Percentiles rank a stretch among this genome's conserved stretches.
These are phyloP conservation scores for Podaxis mareebaensis DNA, from an alignment of 768 basidiomycete species.

Conservation along the genomic window DNA sequence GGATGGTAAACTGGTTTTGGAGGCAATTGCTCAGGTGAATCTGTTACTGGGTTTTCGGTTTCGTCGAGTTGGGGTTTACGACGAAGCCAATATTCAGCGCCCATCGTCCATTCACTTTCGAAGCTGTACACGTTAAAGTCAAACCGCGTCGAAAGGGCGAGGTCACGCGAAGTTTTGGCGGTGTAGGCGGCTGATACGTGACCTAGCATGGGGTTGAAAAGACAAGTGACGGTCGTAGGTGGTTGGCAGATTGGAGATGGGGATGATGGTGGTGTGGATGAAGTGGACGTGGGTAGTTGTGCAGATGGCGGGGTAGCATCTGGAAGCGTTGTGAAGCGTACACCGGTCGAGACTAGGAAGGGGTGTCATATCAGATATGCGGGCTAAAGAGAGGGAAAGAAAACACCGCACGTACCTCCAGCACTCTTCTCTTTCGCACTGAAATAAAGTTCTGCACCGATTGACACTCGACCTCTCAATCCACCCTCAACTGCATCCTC, in stretches of 20 bases:
- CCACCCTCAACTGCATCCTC: constrained; percentile 93
- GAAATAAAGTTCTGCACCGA: constrained; percentile 92
- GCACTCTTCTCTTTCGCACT: constrained; percentile 92
- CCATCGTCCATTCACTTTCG: constrained; percentile 95
- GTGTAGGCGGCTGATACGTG: constrained; percentile 92
- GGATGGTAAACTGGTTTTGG: constrained; percentile 10
- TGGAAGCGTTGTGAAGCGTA: constrained; percentile 92
- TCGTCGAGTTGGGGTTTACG: constrained; percentile 35
- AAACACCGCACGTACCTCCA: constrained; percentile 62
- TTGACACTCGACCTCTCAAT: constrained; percentile 84
- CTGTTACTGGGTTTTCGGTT: constrained; percentile 8
- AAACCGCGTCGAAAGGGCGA: constrained; percentile 86
- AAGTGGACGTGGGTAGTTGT: constrained; percentile 40
- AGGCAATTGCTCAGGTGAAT: constrained; percentile 5
- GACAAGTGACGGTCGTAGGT: constrained; percentile 90
- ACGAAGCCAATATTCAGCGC: constrained; percentile 95
- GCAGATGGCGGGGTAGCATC: constrained; percentile 72
- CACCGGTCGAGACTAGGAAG: constrained; percentile 79
- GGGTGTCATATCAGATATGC: not conserved
- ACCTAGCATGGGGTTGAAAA: constrained; percentile 96
- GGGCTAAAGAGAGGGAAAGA: not conserved
- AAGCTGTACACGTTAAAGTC: constrained; percentile 98
- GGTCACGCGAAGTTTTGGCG: constrained; percentile 81
- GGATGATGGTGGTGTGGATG: constrained; percentile 31
- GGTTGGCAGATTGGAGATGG: constrained; percentile 62